Percentiles rank a stretch among this genome's conserved stretches.
Conservation (phyloP, 345 rosid genomes). For the Erodium maritimum region DNA sequence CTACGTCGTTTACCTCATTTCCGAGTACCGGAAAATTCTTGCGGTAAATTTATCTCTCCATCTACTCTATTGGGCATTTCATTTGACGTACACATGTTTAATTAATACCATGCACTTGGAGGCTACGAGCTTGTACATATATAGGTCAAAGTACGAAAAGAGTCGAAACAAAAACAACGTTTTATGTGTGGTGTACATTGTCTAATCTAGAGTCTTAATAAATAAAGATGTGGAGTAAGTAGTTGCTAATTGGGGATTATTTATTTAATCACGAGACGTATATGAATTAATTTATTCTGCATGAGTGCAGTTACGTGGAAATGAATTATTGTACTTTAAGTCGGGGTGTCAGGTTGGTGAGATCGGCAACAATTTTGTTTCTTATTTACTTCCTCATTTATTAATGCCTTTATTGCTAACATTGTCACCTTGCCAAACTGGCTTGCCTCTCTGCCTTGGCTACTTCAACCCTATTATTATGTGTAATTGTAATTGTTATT, state of each 20-base stretch:
- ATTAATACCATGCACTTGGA: neutral
- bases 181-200: no score
- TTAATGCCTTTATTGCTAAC: neutral
- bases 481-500: no score
- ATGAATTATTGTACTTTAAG: neutral
- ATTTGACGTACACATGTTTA: neutral
- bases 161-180: no score
- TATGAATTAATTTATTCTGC: no score
- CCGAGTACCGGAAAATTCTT: conserved; percentile 65
- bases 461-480: no score
- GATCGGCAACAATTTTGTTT: conserved; percentile 6
- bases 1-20: conserved; percentile 55
- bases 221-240: no score
- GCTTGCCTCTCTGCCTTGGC: no score
- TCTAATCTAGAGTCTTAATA: no score
- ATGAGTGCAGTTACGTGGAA: neutral
- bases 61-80: neutral
- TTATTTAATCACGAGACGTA: no score
- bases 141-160: no score
- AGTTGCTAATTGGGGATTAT: no score
- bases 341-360: conserved; percentile 18
- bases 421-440: neutral
- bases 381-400: neutral
- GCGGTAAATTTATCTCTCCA: conserved; percentile 18
- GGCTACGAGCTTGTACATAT: no score